Percentiles rank a stretch among this genome's conserved stretches.
Evolutionary conservation across 306 rosid species (phyloP).

Genomic region (Vachellia pachyceras): DNA sequence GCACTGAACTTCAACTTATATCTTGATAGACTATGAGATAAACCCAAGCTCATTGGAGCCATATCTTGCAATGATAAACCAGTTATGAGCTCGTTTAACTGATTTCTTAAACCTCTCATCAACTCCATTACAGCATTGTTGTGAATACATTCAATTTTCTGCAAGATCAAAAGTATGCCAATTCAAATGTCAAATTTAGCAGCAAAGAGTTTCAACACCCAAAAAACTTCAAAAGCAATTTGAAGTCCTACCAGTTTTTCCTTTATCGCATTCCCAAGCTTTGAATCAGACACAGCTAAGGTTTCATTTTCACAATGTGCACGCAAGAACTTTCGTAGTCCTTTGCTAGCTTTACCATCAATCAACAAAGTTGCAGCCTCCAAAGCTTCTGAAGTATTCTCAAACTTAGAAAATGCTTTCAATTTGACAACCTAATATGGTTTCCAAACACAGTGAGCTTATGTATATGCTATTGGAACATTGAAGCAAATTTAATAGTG

Average conservation of each 20-base stretch:
- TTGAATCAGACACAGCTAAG: slow-evolving; percentile 85
- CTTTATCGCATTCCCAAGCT: slow-evolving; percentile 83
- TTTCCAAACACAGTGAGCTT: slow-evolving; percentile 15
- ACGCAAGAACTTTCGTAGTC: slow-evolving; percentile 83
- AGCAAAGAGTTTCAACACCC: not conserved
- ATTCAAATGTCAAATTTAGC: not conserved
- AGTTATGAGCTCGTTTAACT: slow-evolving; percentile 77
- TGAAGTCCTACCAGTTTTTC: slow-evolving; percentile 71
- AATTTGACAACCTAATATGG: slow-evolving; percentile 68
- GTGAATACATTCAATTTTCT: slow-evolving; percentile 90
- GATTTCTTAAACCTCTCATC: slow-evolving; percentile 89
- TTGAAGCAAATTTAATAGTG: not conserved
- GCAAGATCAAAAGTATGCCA: slow-evolving; percentile 31
- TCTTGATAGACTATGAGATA: slow-evolving; percentile 91
- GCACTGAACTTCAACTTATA: slow-evolving; percentile 94
- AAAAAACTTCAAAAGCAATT: not conserved
- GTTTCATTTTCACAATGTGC: slow-evolving; percentile 77
- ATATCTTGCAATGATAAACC: slow-evolving; percentile 85
- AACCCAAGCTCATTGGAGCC: slow-evolving; percentile 98
- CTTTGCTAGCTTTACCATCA: slow-evolving; percentile 90
- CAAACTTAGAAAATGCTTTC: slow-evolving; percentile 91
- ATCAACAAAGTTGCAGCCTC: slow-evolving; percentile 79
- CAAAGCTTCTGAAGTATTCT: slow-evolving; percentile 82
- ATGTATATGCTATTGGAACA: not conserved
- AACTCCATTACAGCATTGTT: slow-evolving; percentile 86